Conservation (phyloP, 768 basidiomycete species). For the Boletus huronensis region DNA sequence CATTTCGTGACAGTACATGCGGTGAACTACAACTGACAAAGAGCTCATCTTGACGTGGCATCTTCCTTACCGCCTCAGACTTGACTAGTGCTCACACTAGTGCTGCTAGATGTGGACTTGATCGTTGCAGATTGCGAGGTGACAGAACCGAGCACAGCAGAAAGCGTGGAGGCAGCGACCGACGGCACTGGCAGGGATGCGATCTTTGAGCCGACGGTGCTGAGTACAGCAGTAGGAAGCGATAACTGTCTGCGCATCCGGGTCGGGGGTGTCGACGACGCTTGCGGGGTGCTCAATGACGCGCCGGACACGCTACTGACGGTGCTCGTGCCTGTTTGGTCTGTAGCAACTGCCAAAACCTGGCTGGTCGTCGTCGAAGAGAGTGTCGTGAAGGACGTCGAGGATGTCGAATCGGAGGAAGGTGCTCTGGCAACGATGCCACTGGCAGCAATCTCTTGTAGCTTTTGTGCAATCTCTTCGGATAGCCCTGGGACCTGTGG, state of each 20-base stretch:
- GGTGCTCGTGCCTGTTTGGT: neutral
- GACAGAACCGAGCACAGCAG: neutral
- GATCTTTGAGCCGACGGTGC: neutral
- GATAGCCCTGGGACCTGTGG: neutral
- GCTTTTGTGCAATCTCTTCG: neutral
- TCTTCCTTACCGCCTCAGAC: slow-evolving; percentile 1
- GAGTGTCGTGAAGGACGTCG: neutral
- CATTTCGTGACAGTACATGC: slow-evolving; percentile 22
- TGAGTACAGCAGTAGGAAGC: neutral
- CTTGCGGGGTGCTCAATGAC: neutral
- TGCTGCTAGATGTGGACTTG: neutral
- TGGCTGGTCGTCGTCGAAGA: neutral
- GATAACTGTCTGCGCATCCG: slow-evolving; percentile 16
- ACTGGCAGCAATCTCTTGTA: neutral
- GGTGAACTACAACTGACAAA: slow-evolving; percentile 10
- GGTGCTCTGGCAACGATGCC: neutral
- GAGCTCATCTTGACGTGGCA: neutral
- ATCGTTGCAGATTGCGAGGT: neutral
- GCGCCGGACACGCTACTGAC: neutral
- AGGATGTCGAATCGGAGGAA: neutral
- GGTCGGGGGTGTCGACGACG: neutral
- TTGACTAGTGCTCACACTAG: neutral
- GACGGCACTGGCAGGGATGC: neutral
- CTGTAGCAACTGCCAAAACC: neutral
- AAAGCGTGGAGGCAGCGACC: neutral